These are phyloP conservation scores for Oryza brachyantha DNA, from an alignment of 176 grass and related monocot species.

Conservation along the genomic window DNA sequence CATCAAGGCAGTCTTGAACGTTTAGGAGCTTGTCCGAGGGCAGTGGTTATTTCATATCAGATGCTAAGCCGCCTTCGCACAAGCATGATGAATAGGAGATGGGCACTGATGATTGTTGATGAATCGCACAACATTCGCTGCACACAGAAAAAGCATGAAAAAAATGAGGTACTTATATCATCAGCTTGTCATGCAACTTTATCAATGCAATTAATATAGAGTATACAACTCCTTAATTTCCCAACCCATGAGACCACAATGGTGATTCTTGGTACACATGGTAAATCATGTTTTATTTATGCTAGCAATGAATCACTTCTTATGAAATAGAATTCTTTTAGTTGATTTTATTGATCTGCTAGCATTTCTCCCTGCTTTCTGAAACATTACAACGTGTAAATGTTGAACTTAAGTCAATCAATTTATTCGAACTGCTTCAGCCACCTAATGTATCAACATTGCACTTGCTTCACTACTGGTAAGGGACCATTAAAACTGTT, in stretches of 20 bases:
- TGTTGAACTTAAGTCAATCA: not conserved
- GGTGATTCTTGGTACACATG: slow-evolving; percentile 21
- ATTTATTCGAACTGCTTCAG: slow-evolving; percentile 19
- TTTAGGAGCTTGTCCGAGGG: slow-evolving; percentile 63
- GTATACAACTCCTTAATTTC: not conserved
- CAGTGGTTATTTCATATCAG: slow-evolving; percentile 84
- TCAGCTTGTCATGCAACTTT: slow-evolving; percentile 2
- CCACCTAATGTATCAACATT: slow-evolving; percentile 7
- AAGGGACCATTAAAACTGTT: not conserved
- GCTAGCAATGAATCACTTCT: not conserved
- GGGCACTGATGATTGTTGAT: slow-evolving; percentile 92
- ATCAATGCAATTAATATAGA: not conserved
- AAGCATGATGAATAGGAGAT: slow-evolving; percentile 64
- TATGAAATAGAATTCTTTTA: slow-evolving; percentile 9
- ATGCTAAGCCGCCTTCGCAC: slow-evolving; percentile 75
- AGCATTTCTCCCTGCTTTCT: not conserved
- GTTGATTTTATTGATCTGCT: slow-evolving; percentile 21
- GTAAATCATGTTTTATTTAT: slow-evolving; percentile 12
- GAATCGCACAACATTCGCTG: slow-evolving; percentile 98
- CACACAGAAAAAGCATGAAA: slow-evolving; percentile 62
- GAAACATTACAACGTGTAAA: not conserved
- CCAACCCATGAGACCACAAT: not conserved
- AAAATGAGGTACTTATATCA: slow-evolving; percentile 49
- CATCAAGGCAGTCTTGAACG: slow-evolving; percentile 76
- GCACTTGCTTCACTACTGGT: not conserved